Evolutionary conservation across 2,329 filamentous ascomycete genomes (phyloP).

Genomic region (Colletotrichum sansevieriae): DNA sequence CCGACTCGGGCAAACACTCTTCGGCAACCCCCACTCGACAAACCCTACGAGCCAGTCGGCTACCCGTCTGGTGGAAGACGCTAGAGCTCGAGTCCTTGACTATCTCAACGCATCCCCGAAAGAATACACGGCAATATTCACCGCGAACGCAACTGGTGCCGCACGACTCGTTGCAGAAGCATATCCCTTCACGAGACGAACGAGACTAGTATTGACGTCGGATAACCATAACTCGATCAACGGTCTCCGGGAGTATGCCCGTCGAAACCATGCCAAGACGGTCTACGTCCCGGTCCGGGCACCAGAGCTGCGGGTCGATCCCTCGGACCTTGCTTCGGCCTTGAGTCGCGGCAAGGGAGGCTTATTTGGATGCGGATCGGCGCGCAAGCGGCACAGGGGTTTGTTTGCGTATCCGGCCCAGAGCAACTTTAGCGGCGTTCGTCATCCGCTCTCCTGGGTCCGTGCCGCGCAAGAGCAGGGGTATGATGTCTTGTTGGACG

Average conservation of each 20-base stretch:
- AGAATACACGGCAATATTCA: conserved; percentile 58
- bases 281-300: conserved; percentile 49
- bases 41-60: conserved; percentile 54
- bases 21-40: conserved; percentile 57
- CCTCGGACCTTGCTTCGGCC: conserved; percentile 44
- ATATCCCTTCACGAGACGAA: conserved; percentile 50
- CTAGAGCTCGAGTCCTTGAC: conserved; percentile 49
- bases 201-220: conserved; percentile 51
- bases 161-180: conserved; percentile 55
- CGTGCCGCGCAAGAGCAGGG: conserved; percentile 51
- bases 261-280: conserved; percentile 44
- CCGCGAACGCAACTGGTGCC: conserved; percentile 55
- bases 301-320: conserved; percentile 49
- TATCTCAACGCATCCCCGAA: conserved; percentile 52
- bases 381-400: conserved; percentile 42
- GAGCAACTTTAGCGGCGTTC: conserved; percentile 60
- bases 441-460: conserved; percentile 55
- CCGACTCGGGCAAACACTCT: conserved; percentile 48
- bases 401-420: conserved; percentile 62
- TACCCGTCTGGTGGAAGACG: conserved; percentile 50
- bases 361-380: not conserved
- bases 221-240: conserved; percentile 60
- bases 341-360: conserved; percentile 41
- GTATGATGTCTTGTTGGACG: conserved; percentile 57
- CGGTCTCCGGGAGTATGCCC: conserved; percentile 54